Conservation (phyloP, 352 stramenopile species). For the Phytopythium sindhum region DNA sequence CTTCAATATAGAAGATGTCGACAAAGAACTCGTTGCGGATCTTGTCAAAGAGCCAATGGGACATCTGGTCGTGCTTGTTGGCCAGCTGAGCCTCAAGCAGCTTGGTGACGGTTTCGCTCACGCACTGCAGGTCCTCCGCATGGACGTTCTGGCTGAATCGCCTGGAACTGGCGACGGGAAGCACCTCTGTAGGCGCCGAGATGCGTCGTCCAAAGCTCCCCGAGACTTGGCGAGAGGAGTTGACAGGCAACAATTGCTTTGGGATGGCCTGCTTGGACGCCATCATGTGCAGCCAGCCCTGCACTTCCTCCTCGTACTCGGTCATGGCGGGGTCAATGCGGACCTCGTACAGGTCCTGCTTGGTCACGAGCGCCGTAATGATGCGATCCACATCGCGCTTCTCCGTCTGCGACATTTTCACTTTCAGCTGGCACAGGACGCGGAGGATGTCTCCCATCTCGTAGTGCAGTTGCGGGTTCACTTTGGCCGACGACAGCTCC, state of each 20-base stretch:
- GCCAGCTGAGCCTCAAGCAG: slow-evolving; percentile 15
- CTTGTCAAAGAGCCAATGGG: slow-evolving; percentile 45
- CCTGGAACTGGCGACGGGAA: slow-evolving; percentile 33
- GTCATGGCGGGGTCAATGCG: slow-evolving; percentile 46
- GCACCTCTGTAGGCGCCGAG: slow-evolving; percentile 17
- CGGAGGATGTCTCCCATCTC: slow-evolving; percentile 71
- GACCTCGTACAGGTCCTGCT: slow-evolving; percentile 63
- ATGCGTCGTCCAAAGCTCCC: slow-evolving; percentile 1
- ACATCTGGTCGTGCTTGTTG: slow-evolving; percentile 31
- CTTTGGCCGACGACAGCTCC: slow-evolving; percentile 46
- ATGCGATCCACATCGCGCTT: slow-evolving; percentile 65
- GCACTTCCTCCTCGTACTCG: slow-evolving; percentile 65
- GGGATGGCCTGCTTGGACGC: slow-evolving; percentile 31
- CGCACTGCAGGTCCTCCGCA: slow-evolving; percentile 9
- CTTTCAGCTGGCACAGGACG: slow-evolving; percentile 67
- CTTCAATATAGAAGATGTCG: slow-evolving; percentile 61
- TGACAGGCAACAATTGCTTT: neutral
- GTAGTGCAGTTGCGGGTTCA: slow-evolving; percentile 66
- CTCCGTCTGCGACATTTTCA: slow-evolving; percentile 50
- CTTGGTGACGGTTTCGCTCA: slow-evolving; percentile 20
- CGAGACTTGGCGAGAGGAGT: slow-evolving; percentile 4
- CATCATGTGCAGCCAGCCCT: slow-evolving; percentile 75
- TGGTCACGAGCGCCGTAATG: slow-evolving; percentile 62
- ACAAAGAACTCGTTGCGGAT: slow-evolving; percentile 58
- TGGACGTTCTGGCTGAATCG: slow-evolving; percentile 29